phyloP scores from a whole-genome alignment of 768 basidiomycete genomes.

The Termitomyces sp. region DNA sequence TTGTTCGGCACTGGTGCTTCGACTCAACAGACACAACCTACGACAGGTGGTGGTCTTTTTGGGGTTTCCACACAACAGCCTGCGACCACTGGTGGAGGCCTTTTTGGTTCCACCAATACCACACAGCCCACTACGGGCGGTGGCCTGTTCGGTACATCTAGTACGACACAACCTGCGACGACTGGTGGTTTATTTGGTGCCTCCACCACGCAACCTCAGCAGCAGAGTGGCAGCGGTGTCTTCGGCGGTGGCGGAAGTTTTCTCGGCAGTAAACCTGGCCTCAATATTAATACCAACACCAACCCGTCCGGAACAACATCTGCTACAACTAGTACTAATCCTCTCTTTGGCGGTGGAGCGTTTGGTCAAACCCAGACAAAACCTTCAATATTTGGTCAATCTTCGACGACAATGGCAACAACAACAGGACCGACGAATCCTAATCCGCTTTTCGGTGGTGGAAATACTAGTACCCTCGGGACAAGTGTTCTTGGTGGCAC shows the following conservation, averaged over 20 bases:
- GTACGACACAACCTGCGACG: slow-evolving; percentile 10
- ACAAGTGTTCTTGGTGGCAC: slow-evolving; percentile 28
- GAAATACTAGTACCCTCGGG: slow-evolving; percentile 20
- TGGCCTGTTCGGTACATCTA: slow-evolving; percentile 25
- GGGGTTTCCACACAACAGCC: slow-evolving; percentile 16
- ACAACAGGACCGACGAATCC: slow-evolving; percentile 4
- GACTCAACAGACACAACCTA: slow-evolving; percentile 5
- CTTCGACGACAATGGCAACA: slow-evolving; percentile 12
- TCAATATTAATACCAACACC: slow-evolving; percentile 21
- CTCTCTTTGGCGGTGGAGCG: slow-evolving; percentile 18
- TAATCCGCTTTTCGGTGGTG: slow-evolving; percentile 19
- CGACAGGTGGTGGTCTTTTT: slow-evolving; percentile 17
- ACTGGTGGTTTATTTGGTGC: slow-evolving; percentile 25
- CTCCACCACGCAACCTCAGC: slow-evolving; percentile 6
- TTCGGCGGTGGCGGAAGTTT: slow-evolving; percentile 1
- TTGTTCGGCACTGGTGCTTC: slow-evolving; percentile 21
- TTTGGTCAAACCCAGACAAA: slow-evolving; percentile 19
- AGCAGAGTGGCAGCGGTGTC: background rate
- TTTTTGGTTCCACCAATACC: slow-evolving; percentile 25
- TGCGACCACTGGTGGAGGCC: slow-evolving; percentile 13
- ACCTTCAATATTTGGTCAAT: slow-evolving; percentile 20
- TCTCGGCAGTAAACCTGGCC: slow-evolving; percentile 11
- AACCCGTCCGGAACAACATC: slow-evolving; percentile 14
- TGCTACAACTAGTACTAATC: slow-evolving; percentile 16
- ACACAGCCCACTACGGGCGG: slow-evolving; percentile 16